Evolutionary conservation across 176 grass and related monocot species (phyloP), one percentile per base, ranked within the genome.

Genomic region (Tillandsia fasciculata): DNA sequence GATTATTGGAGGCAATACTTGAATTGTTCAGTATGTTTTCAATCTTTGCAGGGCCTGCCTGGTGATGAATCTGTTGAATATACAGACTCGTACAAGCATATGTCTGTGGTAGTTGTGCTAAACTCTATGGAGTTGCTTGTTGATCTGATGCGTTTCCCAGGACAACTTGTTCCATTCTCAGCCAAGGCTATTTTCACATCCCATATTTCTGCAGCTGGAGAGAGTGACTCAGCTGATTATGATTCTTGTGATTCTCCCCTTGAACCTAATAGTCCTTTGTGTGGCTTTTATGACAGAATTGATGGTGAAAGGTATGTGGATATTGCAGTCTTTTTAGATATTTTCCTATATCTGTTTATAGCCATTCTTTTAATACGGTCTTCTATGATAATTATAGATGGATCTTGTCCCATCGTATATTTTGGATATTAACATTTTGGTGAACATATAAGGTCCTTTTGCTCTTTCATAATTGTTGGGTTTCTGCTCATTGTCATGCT

Each of bases 171-270:
- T 80, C 94, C 94, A 72, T 92, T 93, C 72, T 92, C 89, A 69
- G 77, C 84, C 54, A 91, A 83, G 73, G 89, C 89, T 64, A 64
- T 97, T 15, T 85, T 92, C 75, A 82, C 81, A 67, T 87, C 82
- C 29, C 94, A 97, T 76, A 87, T 92, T 73, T 92, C 89, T 74
- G 86, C 89, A 64, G 69, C 94, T 63, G 94, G 86, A 65, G 94
- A 97, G 82, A 87, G 79, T 49, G 94, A 97, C 51, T 97, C 89
- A 72, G 94, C 72, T 48, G 89, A 97, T 47, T 85, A 93, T 83
- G 94, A 97, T 80, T 97, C 94, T 64, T 97, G 89, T 74, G 89
- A 97, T 81, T 97, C 94, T 83, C 94, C 94, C 9, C 86, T 93
- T 77, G 94, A 97, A 77, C 89, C 94, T 11, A 97, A 93, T 58